Conservation (phyloP, 306 rosid genomes). For the Calophaca sinica region DNA sequence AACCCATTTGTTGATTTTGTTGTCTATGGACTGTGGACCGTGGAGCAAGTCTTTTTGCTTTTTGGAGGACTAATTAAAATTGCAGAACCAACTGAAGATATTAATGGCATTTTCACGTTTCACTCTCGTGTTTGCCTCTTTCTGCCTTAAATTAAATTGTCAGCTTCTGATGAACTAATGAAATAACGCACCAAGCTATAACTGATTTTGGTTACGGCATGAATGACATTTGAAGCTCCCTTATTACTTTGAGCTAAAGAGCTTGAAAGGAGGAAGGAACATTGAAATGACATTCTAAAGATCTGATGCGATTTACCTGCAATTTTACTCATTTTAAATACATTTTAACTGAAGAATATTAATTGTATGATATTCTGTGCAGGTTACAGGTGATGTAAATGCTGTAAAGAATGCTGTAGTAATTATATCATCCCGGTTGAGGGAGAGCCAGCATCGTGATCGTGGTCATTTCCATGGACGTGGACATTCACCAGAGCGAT, state of each 20-base stretch:
- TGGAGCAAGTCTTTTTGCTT: background rate
- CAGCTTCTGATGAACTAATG: background rate
- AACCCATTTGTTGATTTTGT: constrained; percentile 35
- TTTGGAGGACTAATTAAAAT: constrained; percentile 40
- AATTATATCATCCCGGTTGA: constrained; percentile 79
- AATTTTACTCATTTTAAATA: background rate
- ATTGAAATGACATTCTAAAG: constrained; percentile 32
- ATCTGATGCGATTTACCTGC: constrained; percentile 35
- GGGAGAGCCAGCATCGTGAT: constrained; percentile 99
- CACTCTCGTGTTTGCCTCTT: constrained; percentile 4
- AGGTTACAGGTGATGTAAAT: constrained; percentile 87
- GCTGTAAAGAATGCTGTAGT: constrained; percentile 79
- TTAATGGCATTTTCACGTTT: constrained; percentile 38
- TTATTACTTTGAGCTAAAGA: constrained; percentile 34
- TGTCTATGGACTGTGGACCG: constrained; percentile 32
- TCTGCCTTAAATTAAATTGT: background rate
- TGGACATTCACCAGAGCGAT: constrained; percentile 79
- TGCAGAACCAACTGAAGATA: constrained; percentile 43
- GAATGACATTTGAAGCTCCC: constrained; percentile 44
- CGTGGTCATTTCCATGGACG: constrained; percentile 88
- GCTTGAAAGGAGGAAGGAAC: constrained; percentile 39
- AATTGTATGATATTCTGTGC: constrained; percentile 47
- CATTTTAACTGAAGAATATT: constrained; percentile 31
- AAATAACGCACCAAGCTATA: background rate
- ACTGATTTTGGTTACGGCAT: constrained; percentile 38